A percentile compares a stretch with the other conserved stretches of the same genome.
Conservation (phyloP, 306 rosid genomes). For the Ormosia semicastrata region DNA sequence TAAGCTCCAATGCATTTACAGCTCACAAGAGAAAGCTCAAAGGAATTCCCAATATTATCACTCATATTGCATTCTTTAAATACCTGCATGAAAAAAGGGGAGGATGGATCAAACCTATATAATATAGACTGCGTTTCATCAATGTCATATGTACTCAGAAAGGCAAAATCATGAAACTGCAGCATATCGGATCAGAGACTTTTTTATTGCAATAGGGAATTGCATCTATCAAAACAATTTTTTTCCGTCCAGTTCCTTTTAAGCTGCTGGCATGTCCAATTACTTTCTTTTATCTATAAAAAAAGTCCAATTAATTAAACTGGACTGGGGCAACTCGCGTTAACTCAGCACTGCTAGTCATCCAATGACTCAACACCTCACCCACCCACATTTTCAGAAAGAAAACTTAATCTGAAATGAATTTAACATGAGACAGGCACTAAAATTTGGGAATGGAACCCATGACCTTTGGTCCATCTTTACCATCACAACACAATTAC, state of each 20-base stretch:
- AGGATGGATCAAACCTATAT: neutral
- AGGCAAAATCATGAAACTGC: neutral
- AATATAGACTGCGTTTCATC: neutral
- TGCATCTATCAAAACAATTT: too few species aligned
- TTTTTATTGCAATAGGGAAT: too few species aligned
- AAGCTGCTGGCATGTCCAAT: neutral
- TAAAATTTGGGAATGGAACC: conserved; percentile 2
- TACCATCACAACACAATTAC: conserved; percentile 2
- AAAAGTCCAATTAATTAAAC: neutral
- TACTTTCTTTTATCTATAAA: neutral
- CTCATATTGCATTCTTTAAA: conserved; percentile 61
- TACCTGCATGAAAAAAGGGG: conserved; percentile 41
- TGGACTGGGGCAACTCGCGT: neutral
- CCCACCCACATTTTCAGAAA: neutral
- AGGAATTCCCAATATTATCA: conserved; percentile 67
- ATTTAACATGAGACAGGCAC: neutral
- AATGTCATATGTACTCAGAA: neutral
- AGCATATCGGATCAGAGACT: too few species aligned
- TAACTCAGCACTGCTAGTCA: neutral
- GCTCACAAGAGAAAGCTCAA: conserved; percentile 85
- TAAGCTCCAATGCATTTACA: conserved; percentile 97
- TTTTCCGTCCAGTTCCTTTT: neutral
- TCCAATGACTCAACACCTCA: neutral
- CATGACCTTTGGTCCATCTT: neutral
- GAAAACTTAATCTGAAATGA: neutral